phyloP scores from a whole-genome alignment of 495 filamentous ascomycete genomes.

The Mytilinidion resinicola region DNA sequence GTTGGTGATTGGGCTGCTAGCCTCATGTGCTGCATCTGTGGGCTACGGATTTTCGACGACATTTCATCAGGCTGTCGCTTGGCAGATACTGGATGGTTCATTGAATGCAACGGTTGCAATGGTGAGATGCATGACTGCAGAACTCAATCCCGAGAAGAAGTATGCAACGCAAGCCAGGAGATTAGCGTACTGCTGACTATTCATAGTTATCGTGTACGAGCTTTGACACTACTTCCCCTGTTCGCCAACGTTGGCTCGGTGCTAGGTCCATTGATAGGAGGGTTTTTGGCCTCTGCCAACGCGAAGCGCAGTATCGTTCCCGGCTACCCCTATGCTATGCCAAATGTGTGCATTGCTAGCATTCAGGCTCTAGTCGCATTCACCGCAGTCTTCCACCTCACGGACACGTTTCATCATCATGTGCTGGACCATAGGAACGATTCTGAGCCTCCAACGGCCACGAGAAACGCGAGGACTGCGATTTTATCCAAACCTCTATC shows the following conservation, averaged over 20 bases:
- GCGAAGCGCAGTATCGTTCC: too few species aligned
- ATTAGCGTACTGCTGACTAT: background rate
- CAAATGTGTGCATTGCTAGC: slow-evolving; percentile 3
- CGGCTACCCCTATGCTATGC: slow-evolving; percentile 6
- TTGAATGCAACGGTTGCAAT: slow-evolving; percentile 13
- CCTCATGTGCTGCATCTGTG: background rate
- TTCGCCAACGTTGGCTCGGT: slow-evolving; percentile 8
- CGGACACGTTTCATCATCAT: too few species aligned
- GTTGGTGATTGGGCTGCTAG: slow-evolving; percentile 5
- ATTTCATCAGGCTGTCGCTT: background rate
- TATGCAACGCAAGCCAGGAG: background rate
- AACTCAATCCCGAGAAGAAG: slow-evolving; percentile 13
- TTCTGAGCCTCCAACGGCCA: too few species aligned
- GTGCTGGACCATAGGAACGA: too few species aligned
- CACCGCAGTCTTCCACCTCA: background rate
- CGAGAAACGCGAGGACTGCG: too few species aligned
- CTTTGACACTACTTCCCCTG: slow-evolving; percentile 8
- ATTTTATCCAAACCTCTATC: too few species aligned
- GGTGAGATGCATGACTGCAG: slow-evolving; percentile 9
- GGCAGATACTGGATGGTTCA: slow-evolving; percentile 8
- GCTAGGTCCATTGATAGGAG: slow-evolving; percentile 10
- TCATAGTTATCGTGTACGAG: slow-evolving; percentile 5
- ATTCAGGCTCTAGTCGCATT: slow-evolving; percentile 2
- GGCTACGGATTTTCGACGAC: slow-evolving; percentile 11
- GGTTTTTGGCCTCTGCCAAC: slow-evolving; percentile 1